Conservation (phyloP, 2,329 filamentous ascomycete genomes). For the Colletotrichum sp. region DNA sequence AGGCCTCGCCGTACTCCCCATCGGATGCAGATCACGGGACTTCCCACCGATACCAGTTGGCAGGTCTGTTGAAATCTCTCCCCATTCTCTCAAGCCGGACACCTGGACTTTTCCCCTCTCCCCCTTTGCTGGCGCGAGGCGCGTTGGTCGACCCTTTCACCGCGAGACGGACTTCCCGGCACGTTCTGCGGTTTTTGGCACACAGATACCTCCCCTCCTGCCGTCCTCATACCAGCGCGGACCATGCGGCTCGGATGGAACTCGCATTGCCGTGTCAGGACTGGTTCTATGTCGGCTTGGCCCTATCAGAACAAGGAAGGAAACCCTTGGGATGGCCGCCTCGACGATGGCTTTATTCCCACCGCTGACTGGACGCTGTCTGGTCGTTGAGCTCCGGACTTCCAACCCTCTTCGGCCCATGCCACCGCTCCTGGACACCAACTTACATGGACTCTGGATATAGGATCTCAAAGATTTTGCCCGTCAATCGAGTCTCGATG, state of each 20-base stretch:
- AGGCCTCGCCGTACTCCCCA: conserved; percentile 93
- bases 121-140: conserved; percentile 21
- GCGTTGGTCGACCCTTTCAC: background rate
- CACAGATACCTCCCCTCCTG: background rate
- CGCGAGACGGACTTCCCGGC: background rate
- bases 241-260: conserved; percentile 11
- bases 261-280: conserved; percentile 7
- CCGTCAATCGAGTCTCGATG: conserved; percentile 93
- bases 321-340: conserved; percentile 17
- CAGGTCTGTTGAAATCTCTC: conserved; percentile 85
- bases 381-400: conserved; percentile 2
- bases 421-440: conserved; percentile 34
- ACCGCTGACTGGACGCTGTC: background rate
- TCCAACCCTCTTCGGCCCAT: conserved; percentile 12
- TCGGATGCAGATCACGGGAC: conserved; percentile 97
- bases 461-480: conserved; percentile 99
- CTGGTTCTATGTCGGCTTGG: conserved; percentile 19
- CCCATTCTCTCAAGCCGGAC: conserved; percentile 60
- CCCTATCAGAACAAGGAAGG: conserved; percentile 8
- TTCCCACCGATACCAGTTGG: conserved; percentile 99
- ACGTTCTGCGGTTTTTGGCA: background rate
- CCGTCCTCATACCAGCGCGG: background rate
- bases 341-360: background rate
- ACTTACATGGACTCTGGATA: conserved; percentile 83
- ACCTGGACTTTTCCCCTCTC: conserved; percentile 35